Percentiles rank a stretch among this genome's conserved stretches.
phyloP scores from a whole-genome alignment of 2,329 filamentous ascomycete genomes.

The Colletotrichum aenigma region DNA sequence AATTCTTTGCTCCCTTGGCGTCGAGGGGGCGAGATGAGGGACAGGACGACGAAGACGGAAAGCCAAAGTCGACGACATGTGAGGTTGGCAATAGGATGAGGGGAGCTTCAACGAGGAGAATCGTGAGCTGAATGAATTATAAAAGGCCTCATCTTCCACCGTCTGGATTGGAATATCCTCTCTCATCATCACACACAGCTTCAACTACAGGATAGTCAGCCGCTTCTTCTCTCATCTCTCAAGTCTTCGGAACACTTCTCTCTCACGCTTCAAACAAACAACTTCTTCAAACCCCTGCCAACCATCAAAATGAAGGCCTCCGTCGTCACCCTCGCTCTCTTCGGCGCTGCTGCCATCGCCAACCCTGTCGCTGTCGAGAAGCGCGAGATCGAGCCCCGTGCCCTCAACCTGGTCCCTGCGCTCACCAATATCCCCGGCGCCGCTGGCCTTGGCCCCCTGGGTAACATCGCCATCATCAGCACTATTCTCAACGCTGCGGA shows the following conservation, averaged over 20 bases:
- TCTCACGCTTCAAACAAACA: neutral
- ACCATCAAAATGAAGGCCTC: constrained; percentile 19
- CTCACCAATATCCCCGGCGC: no score
- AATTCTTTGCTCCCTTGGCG: neutral
- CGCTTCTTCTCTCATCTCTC: neutral
- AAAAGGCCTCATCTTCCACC: constrained; percentile 2
- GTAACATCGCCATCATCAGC: neutral
- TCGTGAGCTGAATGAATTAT: neutral
- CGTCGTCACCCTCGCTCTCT: constrained; percentile 6
- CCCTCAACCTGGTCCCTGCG: neutral
- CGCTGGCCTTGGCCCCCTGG: neutral
- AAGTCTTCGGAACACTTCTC: neutral
- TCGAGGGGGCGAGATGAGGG: neutral
- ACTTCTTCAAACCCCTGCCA: neutral
- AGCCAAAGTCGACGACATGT: neutral
- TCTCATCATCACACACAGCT: constrained; percentile 6
- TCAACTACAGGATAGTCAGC: constrained; percentile 19
- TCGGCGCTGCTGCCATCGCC: neutral
- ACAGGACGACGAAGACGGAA: constrained; percentile 1
- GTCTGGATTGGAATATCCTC: neutral
- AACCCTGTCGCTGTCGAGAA: constrained; percentile 10
- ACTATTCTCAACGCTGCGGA: neutral
- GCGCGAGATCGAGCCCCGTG: neutral
- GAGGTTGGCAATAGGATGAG: neutral
- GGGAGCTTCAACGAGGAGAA: neutral